Conservation (phyloP, 73 alveolate species). For the Stentor roeselii region DNA sequence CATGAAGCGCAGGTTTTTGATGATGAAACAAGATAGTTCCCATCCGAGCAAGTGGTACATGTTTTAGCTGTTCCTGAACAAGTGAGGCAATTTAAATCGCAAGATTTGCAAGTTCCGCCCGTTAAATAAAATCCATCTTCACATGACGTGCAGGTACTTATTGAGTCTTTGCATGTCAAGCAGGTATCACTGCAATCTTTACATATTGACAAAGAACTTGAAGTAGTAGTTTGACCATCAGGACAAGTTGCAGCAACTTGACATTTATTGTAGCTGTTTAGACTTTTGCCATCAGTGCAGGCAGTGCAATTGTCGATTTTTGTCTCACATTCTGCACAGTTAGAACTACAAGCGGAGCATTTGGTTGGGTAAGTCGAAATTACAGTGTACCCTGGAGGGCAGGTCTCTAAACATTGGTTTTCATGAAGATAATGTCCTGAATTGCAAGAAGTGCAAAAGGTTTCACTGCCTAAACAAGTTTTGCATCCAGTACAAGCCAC, state of each 20-base stretch:
- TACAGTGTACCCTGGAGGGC: not conserved
- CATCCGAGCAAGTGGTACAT: not conserved
- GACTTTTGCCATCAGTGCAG: not conserved
- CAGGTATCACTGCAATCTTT: not conserved
- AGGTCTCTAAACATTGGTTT: not conserved
- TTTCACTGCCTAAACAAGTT: not conserved
- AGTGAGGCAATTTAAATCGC: not conserved
- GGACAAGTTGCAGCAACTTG: conserved; percentile 7
- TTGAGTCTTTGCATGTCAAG: not conserved
- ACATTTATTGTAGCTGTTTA: not conserved
- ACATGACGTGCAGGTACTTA: not conserved
- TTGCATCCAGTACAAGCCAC: not conserved
- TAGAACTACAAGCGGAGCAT: not conserved
- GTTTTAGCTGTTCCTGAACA: not conserved
- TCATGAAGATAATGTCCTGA: not conserved
- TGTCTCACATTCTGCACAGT: not conserved
- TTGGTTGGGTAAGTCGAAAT: not conserved
- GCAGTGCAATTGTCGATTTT: not conserved
- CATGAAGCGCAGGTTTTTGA: conserved; percentile 19
- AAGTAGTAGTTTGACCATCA: not conserved
- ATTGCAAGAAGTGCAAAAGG: not conserved
- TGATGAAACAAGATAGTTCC: conserved; percentile 2
- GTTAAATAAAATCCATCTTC: not conserved
- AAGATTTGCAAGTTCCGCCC: not conserved
- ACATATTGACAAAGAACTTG: not conserved